Conservation (phyloP, 169 alveolate species). For the Cryptosporidium felis region DNA sequence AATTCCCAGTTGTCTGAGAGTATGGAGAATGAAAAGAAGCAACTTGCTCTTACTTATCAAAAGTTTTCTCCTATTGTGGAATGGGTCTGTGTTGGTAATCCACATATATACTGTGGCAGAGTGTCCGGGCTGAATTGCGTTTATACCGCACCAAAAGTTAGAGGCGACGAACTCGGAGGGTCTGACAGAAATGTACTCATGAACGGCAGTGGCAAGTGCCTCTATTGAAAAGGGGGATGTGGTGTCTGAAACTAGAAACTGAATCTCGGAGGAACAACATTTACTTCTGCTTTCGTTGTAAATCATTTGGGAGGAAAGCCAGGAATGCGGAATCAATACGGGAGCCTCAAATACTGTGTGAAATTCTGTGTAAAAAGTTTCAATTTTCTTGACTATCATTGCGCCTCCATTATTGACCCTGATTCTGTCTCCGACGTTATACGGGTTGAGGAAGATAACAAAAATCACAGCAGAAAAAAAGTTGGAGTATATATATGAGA, state of each 20-base stretch:
- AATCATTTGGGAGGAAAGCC: conserved; percentile 82
- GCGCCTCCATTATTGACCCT: conserved; percentile 81
- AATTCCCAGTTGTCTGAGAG: conserved; percentile 63
- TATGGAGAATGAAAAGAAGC: conserved; percentile 42
- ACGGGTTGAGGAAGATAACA: conserved; percentile 83
- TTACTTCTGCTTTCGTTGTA: conserved; percentile 85
- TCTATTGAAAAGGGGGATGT: conserved; percentile 85
- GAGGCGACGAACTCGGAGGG: conserved; percentile 87
- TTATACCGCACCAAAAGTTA: conserved; percentile 76
- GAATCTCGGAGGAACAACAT: conserved; percentile 81
- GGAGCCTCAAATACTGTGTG: conserved; percentile 83
- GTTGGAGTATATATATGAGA: conserved; percentile 82
- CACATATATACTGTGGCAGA: conserved; percentile 69
- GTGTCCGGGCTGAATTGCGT: conserved; percentile 84
- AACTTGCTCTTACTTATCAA: conserved; percentile 55
- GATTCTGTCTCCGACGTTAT: conserved; percentile 85
- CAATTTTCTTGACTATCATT: conserved; percentile 81
- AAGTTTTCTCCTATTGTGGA: conserved; percentile 59
- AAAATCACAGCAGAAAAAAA: conserved; percentile 84
- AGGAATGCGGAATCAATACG: conserved; percentile 82
- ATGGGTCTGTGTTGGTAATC: conserved; percentile 70
- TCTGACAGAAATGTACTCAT: conserved; percentile 78
- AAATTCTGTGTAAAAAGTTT: conserved; percentile 83
- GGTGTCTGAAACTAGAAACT: conserved; percentile 79
- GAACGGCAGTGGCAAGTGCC: conserved; percentile 78